A percentile compares a stretch with the other conserved stretches of the same genome.
Conservation (phyloP, 345 rosid species). For the Theobroma cacao region DNA sequence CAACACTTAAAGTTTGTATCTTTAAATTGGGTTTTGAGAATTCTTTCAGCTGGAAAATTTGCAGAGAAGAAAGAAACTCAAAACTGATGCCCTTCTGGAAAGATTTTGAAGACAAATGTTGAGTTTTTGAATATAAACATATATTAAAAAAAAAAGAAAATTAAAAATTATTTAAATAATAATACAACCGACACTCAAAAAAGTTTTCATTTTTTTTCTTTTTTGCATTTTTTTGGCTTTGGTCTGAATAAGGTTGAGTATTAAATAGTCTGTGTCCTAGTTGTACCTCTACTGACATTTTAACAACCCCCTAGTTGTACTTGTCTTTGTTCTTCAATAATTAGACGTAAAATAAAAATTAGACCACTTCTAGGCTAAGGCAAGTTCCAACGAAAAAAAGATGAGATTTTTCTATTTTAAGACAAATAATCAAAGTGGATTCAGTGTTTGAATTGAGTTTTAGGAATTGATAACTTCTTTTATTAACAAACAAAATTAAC, state of each 20-base stretch:
- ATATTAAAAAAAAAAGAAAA: not conserved
- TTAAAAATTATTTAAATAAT: not conserved
- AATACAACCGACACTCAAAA: constrained; percentile 5
- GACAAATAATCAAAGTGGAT: not conserved
- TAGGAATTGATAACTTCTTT: not conserved
- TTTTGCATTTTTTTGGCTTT: not conserved
- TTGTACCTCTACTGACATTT: not conserved
- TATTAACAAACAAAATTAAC: not conserved
- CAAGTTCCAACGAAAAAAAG: not conserved
- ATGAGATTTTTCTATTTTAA: not conserved
- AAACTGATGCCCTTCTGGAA: not conserved
- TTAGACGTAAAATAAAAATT: not conserved
- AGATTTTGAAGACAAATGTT: not conserved
- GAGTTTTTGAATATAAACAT: not conserved
- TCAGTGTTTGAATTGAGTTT: not conserved
- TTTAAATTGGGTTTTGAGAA: constrained; percentile 5
- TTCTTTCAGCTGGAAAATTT: not conserved
- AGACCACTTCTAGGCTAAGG: not conserved
- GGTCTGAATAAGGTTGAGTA: too few species aligned
- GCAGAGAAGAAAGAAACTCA: not conserved
- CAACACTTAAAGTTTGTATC: not conserved
- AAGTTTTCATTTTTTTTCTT: not conserved
- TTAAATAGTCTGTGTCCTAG: not conserved
- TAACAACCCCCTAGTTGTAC: not conserved
- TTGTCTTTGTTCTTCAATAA: not conserved